Evolutionary conservation across 2,329 filamentous ascomycete species (phyloP), one percentile per base, ranked within the genome.

Genomic region (Fusarium buharicum): DNA sequence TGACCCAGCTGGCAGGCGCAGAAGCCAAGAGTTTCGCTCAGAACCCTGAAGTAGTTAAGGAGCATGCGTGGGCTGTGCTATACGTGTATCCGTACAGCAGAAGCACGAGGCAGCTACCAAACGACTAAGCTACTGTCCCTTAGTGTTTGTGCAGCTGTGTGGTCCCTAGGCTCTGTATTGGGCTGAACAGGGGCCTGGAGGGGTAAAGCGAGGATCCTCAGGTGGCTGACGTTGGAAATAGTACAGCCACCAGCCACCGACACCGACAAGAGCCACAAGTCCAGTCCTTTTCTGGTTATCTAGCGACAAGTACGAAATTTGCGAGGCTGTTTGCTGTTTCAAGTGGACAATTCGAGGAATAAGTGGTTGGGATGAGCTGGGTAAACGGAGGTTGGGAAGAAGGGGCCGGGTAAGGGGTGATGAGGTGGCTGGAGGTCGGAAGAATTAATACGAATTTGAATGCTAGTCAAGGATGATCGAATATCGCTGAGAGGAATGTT

Each of bases 61-160:
- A 45, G 54, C 58, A 54, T 65, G 45, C 40, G 53, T 56, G 20
- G 33, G 38, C 31, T 66, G 54, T 55, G 45, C 56, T 62, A 60
- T 68, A 62, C 67, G 67, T 68, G 30, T 31, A 31, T 31, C 13
- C 30, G 66, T 57, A 64, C 63, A 67, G 53, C 37, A 47, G 31
- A 39, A 61, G 50, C 53, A 63, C 58, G 45, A 70, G 59, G 58
- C 52, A 68, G 58, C 63, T 59, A 63, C 58, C 50, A 46, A 54
- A 55, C 50, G 49, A 59, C 61, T 61, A 67, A 59, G 66, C 66
- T n/a, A n/a, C n/a, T n/a, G n/a, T n/a, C n/a, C 20, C 20, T 22
- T 69, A 68, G 45, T 63, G 52, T 64, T 64, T 50, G 55, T 55
- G 46, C 62, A 62, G 58, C 55, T n/a, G 52, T 50, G 20, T 22